Evolutionary conservation across 371 early-diverging fungal genomes (phyloP), one percentile per base, ranked within the genome.

Genomic region (Mortierella sp.): DNA sequence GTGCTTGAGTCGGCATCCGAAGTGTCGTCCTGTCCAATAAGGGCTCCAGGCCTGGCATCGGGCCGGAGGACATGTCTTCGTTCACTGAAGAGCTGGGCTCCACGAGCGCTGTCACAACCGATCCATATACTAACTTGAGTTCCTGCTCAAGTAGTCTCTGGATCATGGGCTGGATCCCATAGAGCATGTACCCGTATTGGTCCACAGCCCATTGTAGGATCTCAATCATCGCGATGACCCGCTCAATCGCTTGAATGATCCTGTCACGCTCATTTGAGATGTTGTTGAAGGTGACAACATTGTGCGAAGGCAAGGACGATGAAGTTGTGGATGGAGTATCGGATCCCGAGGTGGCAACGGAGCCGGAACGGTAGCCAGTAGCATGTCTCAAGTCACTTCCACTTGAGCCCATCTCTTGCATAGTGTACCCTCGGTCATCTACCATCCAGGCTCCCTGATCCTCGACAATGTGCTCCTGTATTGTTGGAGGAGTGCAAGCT

Each of bases 141-240:
- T 81, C 81, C 31, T 63, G 39, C 54, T 81, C 81, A 2, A 81
- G 64, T 5, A 71, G 38, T 16, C 62, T 64, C 34, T 81, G 81
- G 41, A 59, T 66, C 10, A 56, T 67, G 12, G 71, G 57, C 18
- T 49, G 61, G 21, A 81, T 70, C 12, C 79, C 74, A 21, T 81
- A 81, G n/a, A 81, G 62, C 60, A 74, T 68, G 45, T 79, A 81
- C 0, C 67, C 66, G 24, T 78, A 81, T 31, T 81, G 81, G 54
- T 81, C 81, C 24, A 81, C 74, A 0, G 74, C 79, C 64, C 79
- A 79, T 38, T 81, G 81, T 31, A 79, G 50, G 28, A 71, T 59
- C 18, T 78, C 81, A 0, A 79, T 53, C 59, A 78, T 67, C 0
- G 64, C 43, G 3, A 73, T 31, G 1, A 58, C 65, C 1, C 72